Conservation (phyloP, 495 filamentous ascomycete genomes). For the Penicillium goetzii region DNA sequence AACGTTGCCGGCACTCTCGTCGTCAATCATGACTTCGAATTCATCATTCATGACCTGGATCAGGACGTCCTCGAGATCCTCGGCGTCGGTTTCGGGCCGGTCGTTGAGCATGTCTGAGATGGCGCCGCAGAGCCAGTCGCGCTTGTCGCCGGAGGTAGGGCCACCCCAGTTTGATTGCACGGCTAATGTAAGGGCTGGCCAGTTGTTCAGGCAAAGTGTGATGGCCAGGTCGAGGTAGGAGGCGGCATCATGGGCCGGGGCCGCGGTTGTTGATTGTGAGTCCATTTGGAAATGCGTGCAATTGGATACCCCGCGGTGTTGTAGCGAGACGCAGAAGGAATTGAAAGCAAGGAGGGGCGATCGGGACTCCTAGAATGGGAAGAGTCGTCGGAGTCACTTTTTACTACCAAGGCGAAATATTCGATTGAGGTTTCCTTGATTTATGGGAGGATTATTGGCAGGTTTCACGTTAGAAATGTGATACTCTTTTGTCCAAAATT, state of each 20-base stretch:
- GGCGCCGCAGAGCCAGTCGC: slow-evolving; percentile 93
- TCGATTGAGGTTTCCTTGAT: background rate
- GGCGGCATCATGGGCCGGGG: slow-evolving; percentile 28
- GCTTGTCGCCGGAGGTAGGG: slow-evolving; percentile 79
- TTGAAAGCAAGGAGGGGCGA: background rate
- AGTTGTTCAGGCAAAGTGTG: slow-evolving; percentile 76
- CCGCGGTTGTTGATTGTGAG: slow-evolving; percentile 23
- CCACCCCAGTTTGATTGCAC: slow-evolving; percentile 90
- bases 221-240: slow-evolving; percentile 79
- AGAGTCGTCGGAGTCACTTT: background rate
- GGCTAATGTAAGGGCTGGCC: slow-evolving; percentile 84
- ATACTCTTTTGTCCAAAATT: background rate
- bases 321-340: background rate
- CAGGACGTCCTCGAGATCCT: slow-evolving; percentile 80
- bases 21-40: slow-evolving; percentile 89
- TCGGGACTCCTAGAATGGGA: background rate
- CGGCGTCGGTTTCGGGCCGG: slow-evolving; percentile 74
- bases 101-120: slow-evolving; percentile 79
- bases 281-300: slow-evolving; percentile 23
- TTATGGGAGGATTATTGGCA: background rate
- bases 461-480: background rate
- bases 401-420: background rate
- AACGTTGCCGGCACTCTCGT: slow-evolving; percentile 77
- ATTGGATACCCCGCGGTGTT: background rate
- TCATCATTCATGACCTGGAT: slow-evolving; percentile 93